Conservation (phyloP, 495 filamentous ascomycete species). For the Xylaria longipes region DNA sequence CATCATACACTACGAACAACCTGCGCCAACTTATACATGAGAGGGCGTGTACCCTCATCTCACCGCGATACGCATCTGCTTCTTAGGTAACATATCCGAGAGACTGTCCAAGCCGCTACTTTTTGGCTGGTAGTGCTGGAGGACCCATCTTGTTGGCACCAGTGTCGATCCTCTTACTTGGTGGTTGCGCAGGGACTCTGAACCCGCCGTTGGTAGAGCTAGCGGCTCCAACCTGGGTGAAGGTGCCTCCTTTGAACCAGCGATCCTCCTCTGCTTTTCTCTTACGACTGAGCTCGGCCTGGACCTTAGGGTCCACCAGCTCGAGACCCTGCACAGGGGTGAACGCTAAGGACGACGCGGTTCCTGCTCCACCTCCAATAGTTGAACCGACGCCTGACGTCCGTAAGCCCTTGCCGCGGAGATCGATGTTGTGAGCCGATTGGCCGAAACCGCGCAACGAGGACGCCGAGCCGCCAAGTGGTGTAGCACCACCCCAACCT, state of each 20-base stretch:
- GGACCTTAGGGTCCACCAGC: constrained; percentile 91
- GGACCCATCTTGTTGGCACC: constrained; percentile 56
- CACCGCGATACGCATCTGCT: neutral
- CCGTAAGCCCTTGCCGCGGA: constrained; percentile 75
- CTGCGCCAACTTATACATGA: neutral
- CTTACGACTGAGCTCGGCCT: constrained; percentile 82
- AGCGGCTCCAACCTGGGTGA: constrained; percentile 78
- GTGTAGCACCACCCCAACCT: constrained; percentile 85
- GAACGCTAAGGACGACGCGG: constrained; percentile 87
- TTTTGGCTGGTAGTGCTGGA: constrained; percentile 39
- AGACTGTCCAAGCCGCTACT: constrained; percentile 23
- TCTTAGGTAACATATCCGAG: constrained; percentile 5
- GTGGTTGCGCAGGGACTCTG: constrained; percentile 68
- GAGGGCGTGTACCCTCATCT: neutral
- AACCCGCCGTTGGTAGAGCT: constrained; percentile 45
- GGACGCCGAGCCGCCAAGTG: constrained; percentile 71
- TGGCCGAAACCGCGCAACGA: constrained; percentile 79
- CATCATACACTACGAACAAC: constrained; percentile 6
- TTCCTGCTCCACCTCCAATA: constrained; percentile 67
- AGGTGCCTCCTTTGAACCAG: constrained; percentile 95
- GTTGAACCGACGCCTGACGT: constrained; percentile 77
- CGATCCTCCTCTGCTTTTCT: constrained; percentile 91
- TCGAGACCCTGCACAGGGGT: constrained; percentile 94
- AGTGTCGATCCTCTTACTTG: constrained; percentile 64
- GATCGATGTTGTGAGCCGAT: constrained; percentile 66